Conservation (phyloP, 1,284 basidiomycete species). For the Chalciporus sp. region DNA sequence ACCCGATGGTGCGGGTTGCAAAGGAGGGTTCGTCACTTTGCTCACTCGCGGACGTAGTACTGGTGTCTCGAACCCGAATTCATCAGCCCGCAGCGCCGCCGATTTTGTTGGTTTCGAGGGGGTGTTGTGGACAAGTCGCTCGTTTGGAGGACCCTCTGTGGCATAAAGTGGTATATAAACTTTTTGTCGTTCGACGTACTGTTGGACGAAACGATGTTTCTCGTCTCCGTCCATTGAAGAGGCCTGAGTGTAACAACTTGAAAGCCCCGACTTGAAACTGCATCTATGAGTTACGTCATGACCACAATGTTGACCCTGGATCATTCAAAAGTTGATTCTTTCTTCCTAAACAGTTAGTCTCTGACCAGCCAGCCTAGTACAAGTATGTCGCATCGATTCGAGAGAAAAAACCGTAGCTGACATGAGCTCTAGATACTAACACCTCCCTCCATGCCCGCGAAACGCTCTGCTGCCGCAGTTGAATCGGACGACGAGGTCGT, state of each 20-base stretch:
- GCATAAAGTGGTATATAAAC: slow-evolving; percentile 47
- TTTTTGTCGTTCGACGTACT: slow-evolving; percentile 54
- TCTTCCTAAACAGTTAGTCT: no score
- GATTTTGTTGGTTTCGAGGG: slow-evolving; percentile 12
- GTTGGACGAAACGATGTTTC: slow-evolving; percentile 44
- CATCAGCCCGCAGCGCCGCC: slow-evolving; percentile 1
- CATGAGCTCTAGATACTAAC: neutral
- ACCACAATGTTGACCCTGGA: no score
- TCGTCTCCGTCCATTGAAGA: slow-evolving; percentile 32
- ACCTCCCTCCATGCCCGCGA: slow-evolving; percentile 9
- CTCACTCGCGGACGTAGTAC: slow-evolving; percentile 52
- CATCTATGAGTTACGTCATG: no score
- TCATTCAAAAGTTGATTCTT: no score
- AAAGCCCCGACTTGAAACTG: no score
- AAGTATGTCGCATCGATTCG: neutral
- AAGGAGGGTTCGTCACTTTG: neutral
- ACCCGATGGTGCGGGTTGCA: slow-evolving; percentile 9
- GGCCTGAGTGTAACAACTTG: no score
- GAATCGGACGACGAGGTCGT: slow-evolving; percentile 9
- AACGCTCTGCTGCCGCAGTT: slow-evolving; percentile 19
- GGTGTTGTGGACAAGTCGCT: slow-evolving; percentile 5
- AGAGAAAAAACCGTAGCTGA: neutral
- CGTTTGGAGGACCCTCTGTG: slow-evolving; percentile 44
- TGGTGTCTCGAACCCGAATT: slow-evolving; percentile 56
- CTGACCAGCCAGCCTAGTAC: neutral